Evolutionary conservation across 2,329 filamentous ascomycete genomes (phyloP).

Genomic region (Paecilomyces formosus): DNA sequence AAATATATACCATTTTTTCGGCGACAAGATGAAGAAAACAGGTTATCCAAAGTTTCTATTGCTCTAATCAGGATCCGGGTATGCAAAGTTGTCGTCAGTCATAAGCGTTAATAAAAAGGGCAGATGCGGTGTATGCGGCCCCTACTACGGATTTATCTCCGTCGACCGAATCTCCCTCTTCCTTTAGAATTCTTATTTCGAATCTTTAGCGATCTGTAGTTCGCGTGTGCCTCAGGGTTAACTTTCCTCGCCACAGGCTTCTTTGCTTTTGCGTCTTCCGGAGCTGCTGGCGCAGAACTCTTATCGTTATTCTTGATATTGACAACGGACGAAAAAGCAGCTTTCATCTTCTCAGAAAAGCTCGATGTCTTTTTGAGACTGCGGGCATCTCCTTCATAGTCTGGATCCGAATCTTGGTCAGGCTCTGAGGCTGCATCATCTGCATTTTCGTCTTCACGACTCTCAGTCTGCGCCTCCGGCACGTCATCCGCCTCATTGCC

Average conservation of each 20-base stretch:
- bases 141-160: constrained; percentile 15
- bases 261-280: constrained; percentile 13
- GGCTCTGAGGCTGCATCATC: constrained; percentile 16
- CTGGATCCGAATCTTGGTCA: constrained; percentile 20
- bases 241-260: constrained; percentile 27
- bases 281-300: not conserved
- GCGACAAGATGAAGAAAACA: not conserved
- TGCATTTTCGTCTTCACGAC: constrained; percentile 7
- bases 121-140: not conserved
- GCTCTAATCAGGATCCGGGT: not conserved
- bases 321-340: constrained; percentile 20
- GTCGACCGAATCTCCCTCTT: constrained; percentile 28
- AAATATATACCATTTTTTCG: not conserved
- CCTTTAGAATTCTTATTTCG: constrained; percentile 29
- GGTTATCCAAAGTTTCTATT: not conserved
- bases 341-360: constrained; percentile 29
- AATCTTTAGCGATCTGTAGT: constrained; percentile 42
- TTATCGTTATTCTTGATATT: constrained; percentile 11
- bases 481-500: constrained; percentile 12
- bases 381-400: constrained; percentile 16
- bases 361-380: constrained; percentile 17
- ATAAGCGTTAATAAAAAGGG: not conserved
- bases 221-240: constrained; percentile 41
- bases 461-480: constrained; percentile 17
- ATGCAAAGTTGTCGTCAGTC: not conserved